These are phyloP conservation scores for Obba rivulosa DNA, from an alignment of 768 basidiomycete species.

Conservation along the genomic window DNA sequence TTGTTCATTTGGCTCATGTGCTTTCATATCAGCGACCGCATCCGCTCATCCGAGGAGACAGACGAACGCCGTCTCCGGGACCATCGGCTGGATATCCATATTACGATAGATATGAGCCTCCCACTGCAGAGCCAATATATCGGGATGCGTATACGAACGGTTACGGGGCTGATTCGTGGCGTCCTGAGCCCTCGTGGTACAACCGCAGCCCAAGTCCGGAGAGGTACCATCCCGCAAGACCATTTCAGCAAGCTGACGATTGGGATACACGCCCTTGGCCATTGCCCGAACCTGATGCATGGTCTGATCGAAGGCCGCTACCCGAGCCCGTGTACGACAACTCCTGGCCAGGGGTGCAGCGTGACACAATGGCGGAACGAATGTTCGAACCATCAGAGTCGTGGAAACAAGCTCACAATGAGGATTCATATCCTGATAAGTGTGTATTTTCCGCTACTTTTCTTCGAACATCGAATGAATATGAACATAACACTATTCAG, in stretches of 20 bases:
- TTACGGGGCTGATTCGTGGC: constrained; percentile 32
- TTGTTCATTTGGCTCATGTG: constrained; percentile 6
- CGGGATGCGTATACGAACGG: constrained; percentile 35
- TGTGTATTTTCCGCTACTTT: constrained; percentile 2
- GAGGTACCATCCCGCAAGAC: constrained; percentile 37
- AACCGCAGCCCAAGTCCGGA: constrained; percentile 51
- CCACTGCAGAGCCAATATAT: constrained; percentile 30
- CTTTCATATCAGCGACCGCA: neutral
- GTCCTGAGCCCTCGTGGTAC: constrained; percentile 28
- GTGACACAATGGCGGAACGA: constrained; percentile 40
- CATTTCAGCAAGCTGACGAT: constrained; percentile 41
- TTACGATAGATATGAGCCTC: constrained; percentile 50
- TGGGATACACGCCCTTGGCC: constrained; percentile 41
- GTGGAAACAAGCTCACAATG: constrained; percentile 59
- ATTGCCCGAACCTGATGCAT: constrained; percentile 26
- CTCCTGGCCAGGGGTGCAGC: constrained; percentile 8
- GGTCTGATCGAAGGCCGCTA: constrained; percentile 39
- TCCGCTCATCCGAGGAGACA: constrained; percentile 5
- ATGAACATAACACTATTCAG: neutral
- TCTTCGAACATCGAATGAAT: neutral
- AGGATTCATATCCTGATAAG: constrained; percentile 21
- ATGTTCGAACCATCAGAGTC: constrained; percentile 70
- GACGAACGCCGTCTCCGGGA: constrained; percentile 20
- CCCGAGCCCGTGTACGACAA: constrained; percentile 7
- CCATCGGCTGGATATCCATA: constrained; percentile 35